A percentile compares a stretch with the other conserved stretches of the same genome.
These are phyloP conservation scores for Cryptosporidium sp. DNA, from an alignment of 169 alveolate species.

Conservation along the genomic window DNA sequence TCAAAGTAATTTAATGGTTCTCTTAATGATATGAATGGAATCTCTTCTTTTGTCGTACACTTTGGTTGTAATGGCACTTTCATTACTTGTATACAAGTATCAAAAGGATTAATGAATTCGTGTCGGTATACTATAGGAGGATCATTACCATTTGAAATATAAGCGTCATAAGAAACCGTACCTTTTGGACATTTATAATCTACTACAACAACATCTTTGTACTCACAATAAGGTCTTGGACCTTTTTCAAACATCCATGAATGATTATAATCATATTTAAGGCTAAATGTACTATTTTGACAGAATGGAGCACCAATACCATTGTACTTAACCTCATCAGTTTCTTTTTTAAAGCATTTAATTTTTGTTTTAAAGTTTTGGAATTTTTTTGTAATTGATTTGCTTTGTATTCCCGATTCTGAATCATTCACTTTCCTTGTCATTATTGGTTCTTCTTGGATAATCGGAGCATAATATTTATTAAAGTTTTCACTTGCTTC, in stretches of 20 bases:
- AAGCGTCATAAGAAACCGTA: slow-evolving; percentile 29
- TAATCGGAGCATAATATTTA: background rate
- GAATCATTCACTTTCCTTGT: slow-evolving; percentile 32
- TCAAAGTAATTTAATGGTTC: slow-evolving; percentile 38
- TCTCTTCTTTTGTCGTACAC: slow-evolving; percentile 35
- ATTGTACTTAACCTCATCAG: slow-evolving; percentile 13
- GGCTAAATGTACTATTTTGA: slow-evolving; percentile 25
- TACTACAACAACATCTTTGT: slow-evolving; percentile 9
- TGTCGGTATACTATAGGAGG: slow-evolving; percentile 56
- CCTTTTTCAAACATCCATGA: slow-evolving; percentile 63
- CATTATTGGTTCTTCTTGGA: slow-evolving; percentile 13
- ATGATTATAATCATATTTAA: slow-evolving; percentile 29
- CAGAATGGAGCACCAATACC: slow-evolving; percentile 60
- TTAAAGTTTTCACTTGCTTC: slow-evolving; percentile 22
- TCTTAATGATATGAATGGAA: slow-evolving; percentile 44
- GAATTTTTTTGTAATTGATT: slow-evolving; percentile 24
- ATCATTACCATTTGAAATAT: slow-evolving; percentile 52
- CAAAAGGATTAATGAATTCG: slow-evolving; percentile 40
- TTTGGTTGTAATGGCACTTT: slow-evolving; percentile 53
- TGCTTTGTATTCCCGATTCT: slow-evolving; percentile 53
- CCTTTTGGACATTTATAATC: slow-evolving; percentile 59
- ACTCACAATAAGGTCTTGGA: slow-evolving; percentile 49
- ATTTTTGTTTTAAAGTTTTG: background rate
- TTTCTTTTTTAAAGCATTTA: background rate
- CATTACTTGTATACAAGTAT: slow-evolving; percentile 41